phyloP scores from a whole-genome alignment of 225 moss, liverwort and hornwort genomes.

The Anthoceros angustus region DNA sequence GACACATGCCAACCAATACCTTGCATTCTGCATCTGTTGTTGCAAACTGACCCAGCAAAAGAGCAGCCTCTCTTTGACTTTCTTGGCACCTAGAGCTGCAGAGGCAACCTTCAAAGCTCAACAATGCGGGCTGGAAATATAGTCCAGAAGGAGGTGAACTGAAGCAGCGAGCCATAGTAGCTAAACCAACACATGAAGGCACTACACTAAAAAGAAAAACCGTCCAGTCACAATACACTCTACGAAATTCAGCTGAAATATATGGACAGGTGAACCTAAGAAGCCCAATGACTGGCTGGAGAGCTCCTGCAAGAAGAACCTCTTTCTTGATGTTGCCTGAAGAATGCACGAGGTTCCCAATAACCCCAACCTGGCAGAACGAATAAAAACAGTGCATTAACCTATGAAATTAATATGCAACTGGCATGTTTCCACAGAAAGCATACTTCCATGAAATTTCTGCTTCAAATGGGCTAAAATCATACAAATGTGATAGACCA shows the following conservation, averaged over 20 bases:
- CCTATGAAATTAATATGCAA: not conserved
- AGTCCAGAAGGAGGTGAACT: not conserved
- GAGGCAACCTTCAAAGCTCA: not conserved
- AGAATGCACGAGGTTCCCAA: constrained; percentile 95
- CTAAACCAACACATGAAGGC: too few species aligned
- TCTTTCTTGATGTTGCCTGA: constrained; percentile 94
- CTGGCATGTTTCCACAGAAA: not conserved
- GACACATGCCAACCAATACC: constrained; percentile 19
- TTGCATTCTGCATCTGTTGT: constrained; percentile 99
- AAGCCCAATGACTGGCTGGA: constrained; percentile 96
- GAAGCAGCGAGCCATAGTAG: not conserved
- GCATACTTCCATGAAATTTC: not conserved
- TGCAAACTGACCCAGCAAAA: constrained; percentile 88
- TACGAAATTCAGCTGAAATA: not conserved
- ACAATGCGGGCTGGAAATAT: not conserved
- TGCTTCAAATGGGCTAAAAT: not conserved
- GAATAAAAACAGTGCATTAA: not conserved
- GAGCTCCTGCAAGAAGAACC: constrained; percentile 85
- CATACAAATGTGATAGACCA: not conserved
- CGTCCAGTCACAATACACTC: not conserved
- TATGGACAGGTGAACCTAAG: constrained; percentile 37
- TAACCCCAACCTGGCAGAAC: constrained; percentile 69
- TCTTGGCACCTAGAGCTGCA: constrained; percentile 89
- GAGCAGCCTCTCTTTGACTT: constrained; percentile 94
- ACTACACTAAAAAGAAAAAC: not conserved